Evolutionary conservation across 352 stramenopile species (phyloP), one percentile per base, ranked within the genome.

Genomic region (Pythium coloratum): DNA sequence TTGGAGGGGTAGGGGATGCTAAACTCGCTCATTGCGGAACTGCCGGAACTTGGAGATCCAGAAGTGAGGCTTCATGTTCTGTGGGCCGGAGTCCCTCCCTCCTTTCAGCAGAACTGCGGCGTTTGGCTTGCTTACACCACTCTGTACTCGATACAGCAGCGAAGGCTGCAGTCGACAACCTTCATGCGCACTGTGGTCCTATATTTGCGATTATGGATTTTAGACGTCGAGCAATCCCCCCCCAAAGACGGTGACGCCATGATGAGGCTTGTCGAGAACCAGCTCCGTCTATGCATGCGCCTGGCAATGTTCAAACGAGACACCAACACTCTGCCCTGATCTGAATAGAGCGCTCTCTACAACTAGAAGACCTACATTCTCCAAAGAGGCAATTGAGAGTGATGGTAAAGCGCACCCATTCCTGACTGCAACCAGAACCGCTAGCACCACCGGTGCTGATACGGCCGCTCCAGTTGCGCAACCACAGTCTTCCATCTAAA

Each of bases 341-440:
- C 12, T 18, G 7, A 54, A 54, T 54, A 54, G 47, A 54, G 47
- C 47, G 10, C 47, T 9, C 24, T 54, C 47, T 18, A 7, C 47
- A 54, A 54, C 20, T 33, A 30, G 18, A 33, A 33, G 47, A 54
- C 47, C 47, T 6, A 6, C 47, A 54, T n/a, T 54, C 47, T 54
- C 47, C 8, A 2, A 10, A 24, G n/a, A 4, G 2, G 47, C 6
- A 13, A 33, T 33, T 54, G 47, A 33, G 47, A 54, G 47, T 54
- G 47, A 54, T 54, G 47, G 47, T 54, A 33, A 30, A 30, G 47
- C n/a, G 47, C 47, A 54, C 47, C 47, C 47, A 54, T 54, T 30
- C 47, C 42, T 50, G 14, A 38, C 5, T 38, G 33, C 33, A 38
- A 38, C 33, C 33, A 10, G 33, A 9, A 24, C 20, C 20, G 20